Evolutionary conservation across 139 green algal species (phyloP), one percentile per base, ranked within the genome.

Genomic region (Pleodorina starrii): DNA sequence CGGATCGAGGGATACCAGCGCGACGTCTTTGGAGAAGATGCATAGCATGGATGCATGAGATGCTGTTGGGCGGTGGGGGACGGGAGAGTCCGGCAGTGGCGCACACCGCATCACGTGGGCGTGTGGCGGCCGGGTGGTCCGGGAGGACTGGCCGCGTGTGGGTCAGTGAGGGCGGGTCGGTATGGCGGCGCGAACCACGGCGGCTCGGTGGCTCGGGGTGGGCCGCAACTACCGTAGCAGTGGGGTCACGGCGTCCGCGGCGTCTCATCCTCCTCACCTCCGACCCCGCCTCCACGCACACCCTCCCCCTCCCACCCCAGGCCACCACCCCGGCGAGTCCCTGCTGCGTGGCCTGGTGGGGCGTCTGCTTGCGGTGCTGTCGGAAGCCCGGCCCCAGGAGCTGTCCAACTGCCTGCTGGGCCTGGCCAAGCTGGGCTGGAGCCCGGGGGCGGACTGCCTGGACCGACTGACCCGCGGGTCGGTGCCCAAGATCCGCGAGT

Each of bases 371-470:
- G 21, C n/a, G 29, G 63, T 73, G 63, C 63, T 73, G 63, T 11
- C 63, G 27, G 63, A 73, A 19, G 63, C 63, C 16, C 32, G 63
- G 27, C n/a, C 27, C 16, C 63, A 73, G 63, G 63, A 73, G 27
- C 32, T 90, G 16, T 40, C 87, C 63, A 90, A 90, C 63, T 83
- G 43, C 29, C 40, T 75, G 35, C 85, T 79, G 77, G 46, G 59
- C 17, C 60, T 77, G 54, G 63, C 63, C 63, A 73, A 73, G 76
- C 77, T 10, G 57, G 35, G 27, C 46, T 90, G 23, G 86, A 44
- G 7, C 59, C 35, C 46, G 32, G 35, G 46, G 11, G n/a, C 27
- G 27, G 42, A 12, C 36, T 10, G 19, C 5, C 32, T 48, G 36
- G 36, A 46, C 69, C 69, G 19, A 11, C 35, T 75, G 79, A 40